Percentiles rank a stretch among this genome's conserved stretches.
These are phyloP conservation scores for Penicillium sp. DNA, from an alignment of 2,329 filamentous ascomycete genomes.

Conservation along the genomic window DNA sequence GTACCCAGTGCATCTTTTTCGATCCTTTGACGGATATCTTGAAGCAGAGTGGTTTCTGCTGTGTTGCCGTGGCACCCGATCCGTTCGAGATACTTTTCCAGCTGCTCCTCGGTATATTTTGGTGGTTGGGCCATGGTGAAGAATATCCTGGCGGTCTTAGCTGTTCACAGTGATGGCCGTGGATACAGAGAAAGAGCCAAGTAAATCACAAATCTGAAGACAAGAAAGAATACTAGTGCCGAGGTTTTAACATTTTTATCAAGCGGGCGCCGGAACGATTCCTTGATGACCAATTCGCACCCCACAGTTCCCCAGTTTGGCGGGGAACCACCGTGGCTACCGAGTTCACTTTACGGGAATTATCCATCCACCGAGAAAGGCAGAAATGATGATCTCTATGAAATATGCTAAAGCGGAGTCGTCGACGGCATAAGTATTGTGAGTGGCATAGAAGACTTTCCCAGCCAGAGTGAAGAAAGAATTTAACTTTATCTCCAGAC, in stretches of 20 bases:
- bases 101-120: slow-evolving; percentile 40
- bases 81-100: slow-evolving; percentile 41
- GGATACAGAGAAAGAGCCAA: too few relatives aligned
- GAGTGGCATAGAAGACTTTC: too few relatives aligned
- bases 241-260: not conserved
- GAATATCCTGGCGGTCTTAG: not conserved
- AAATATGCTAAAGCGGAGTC: not conserved
- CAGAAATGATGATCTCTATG: not conserved
- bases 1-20: slow-evolving; percentile 35
- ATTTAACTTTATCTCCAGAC: too few relatives aligned
- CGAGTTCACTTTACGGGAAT: slow-evolving; percentile 1
- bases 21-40: slow-evolving; percentile 33
- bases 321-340: too few relatives aligned
- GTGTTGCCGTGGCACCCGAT: slow-evolving; percentile 30
- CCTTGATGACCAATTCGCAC: slow-evolving; percentile 13
- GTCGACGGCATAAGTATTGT: not conserved
- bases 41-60: slow-evolving; percentile 24
- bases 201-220: too few relatives aligned
- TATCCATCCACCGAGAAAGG: slow-evolving; percentile 1
- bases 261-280: not conserved
- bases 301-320: slow-evolving; percentile 1
- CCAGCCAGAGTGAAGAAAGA: too few relatives aligned
- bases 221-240: not conserved
- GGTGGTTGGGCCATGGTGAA: slow-evolving; percentile 23
- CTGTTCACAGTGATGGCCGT: not conserved